Conservation (phyloP, 257 asterid species). For the Hygrophila difformis region DNA sequence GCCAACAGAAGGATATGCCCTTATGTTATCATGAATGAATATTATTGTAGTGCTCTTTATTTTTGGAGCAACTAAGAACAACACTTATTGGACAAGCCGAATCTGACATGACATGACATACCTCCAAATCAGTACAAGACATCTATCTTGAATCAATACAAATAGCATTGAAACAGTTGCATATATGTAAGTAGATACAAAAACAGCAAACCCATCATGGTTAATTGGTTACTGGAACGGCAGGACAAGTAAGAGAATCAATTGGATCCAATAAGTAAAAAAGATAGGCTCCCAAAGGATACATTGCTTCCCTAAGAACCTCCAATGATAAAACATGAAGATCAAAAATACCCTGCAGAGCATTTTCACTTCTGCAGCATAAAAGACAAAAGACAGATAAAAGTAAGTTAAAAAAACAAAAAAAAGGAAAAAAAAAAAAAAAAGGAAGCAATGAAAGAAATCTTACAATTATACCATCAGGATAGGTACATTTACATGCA, state of each 20-base stretch:
- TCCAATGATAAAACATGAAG: constrained; percentile 89
- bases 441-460: no score
- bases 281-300: constrained; percentile 55
- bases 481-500: constrained; percentile 3
- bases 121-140: constrained; percentile 6
- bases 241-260: constrained; percentile 7
- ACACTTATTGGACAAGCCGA: constrained; percentile 6
- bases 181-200: constrained; percentile 10
- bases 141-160: constrained; percentile 9
- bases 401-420: constrained; percentile 8
- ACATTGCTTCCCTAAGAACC: constrained; percentile 95
- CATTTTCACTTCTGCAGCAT: constrained; percentile 47
- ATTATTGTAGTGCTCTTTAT: constrained; percentile 4
- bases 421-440: no score
- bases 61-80: constrained; percentile 1
- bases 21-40: not conserved
- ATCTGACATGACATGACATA: constrained; percentile 7
- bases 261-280: constrained; percentile 8
- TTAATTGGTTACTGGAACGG: no score
- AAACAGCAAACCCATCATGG: constrained; percentile 9
- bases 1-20: not conserved
- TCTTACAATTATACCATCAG: constrained; percentile 1
- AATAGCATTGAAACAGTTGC: constrained; percentile 11
- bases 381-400: constrained; percentile 15
- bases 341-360: constrained; percentile 44